phyloP scores from a whole-genome alignment of 805 yeast genomes.

The Teunomyces barrocoloradensis region DNA sequence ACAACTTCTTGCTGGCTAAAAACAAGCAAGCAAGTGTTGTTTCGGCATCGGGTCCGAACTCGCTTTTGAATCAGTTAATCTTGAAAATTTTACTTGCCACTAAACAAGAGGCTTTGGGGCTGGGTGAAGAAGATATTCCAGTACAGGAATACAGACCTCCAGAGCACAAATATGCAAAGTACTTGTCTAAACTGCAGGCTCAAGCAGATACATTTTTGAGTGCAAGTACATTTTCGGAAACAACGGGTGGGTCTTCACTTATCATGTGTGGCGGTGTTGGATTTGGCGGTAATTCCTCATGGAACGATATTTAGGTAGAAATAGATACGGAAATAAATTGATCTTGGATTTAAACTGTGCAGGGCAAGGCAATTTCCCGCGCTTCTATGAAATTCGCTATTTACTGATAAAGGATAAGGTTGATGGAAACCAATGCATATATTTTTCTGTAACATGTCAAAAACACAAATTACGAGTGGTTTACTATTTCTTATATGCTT shows the following conservation, averaged over 20 bases:
- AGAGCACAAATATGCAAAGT: background rate
- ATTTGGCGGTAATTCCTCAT: conserved; percentile 11
- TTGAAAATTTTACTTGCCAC: conserved; percentile 1
- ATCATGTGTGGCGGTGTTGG: conserved; percentile 20
- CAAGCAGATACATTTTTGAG: conserved; percentile 1
- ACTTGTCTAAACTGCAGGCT: background rate
- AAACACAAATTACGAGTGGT: too few species aligned
- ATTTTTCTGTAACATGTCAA: too few species aligned
- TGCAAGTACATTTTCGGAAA: conserved; percentile 12
- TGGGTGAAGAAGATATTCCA: background rate
- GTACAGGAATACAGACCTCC: background rate
- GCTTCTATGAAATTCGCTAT: background rate
- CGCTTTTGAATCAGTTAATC: conserved; percentile 2
- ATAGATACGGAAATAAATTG: conserved; percentile 2
- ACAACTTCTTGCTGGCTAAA: conserved; percentile 9
- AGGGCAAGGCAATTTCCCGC: background rate
- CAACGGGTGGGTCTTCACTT: conserved; percentile 15
- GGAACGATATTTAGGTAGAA: conserved; percentile 12
- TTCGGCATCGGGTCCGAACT: background rate
- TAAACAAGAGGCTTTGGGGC: background rate
- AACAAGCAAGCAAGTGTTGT: background rate
- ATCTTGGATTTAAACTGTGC: background rate
- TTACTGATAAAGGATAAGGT: background rate
- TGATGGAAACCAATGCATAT: background rate
- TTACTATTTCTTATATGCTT: too few species aligned